Base-by-base conservation (phyloP, 257 asterid species). In the Gentiana macrophylla region DNA sequence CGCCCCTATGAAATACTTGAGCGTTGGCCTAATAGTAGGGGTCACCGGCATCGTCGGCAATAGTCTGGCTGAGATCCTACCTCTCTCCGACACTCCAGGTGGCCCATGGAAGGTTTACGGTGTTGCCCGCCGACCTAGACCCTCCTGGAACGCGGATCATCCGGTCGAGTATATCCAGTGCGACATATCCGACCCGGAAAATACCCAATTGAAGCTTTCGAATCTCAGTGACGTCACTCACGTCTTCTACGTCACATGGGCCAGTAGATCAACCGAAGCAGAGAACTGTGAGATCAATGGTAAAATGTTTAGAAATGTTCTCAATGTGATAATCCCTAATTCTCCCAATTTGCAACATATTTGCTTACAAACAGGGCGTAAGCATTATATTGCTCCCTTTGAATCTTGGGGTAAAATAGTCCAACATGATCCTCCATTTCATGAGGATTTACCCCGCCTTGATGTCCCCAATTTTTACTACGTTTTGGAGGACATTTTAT, bases 61-160 rank as follows among this genome's bases (percentile, higher is more conserved):
- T 73, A 90, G 96, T 72, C 78, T 90, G 53, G 86, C 96, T 50
- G 95, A 86, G 92, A 90, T 90, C 68, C 89, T 90, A 34, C 96
- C 98, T 34, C 96, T 87, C 53, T 60, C 96, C 59, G 95, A 86
- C 74, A 91, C 98, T 11, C 96, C 98, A 8, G 94, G 98, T 35
- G 95, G 98, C 49, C 98, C 95, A 0, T 91, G 96, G 95, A 91
- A 87, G 81, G 96, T 91, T 12, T 87, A 91, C 60, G 98, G 98
- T 4, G 70, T 87, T 36, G 95, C 95, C 1, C 94, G 95, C 70
- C 95, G 96, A 52, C 79, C 94, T 32, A 78, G 92, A 7, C 93
- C 95, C 3, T 4, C 82, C 45, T 91, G 96, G 98, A 87, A 73
- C 53, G 86, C 79, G 12, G 96, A 91, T 64, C 77, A 83, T 57